Evolutionary conservation across 352 stramenopile genomes (phyloP).

Genomic region (Pythium grandisporangium): DNA sequence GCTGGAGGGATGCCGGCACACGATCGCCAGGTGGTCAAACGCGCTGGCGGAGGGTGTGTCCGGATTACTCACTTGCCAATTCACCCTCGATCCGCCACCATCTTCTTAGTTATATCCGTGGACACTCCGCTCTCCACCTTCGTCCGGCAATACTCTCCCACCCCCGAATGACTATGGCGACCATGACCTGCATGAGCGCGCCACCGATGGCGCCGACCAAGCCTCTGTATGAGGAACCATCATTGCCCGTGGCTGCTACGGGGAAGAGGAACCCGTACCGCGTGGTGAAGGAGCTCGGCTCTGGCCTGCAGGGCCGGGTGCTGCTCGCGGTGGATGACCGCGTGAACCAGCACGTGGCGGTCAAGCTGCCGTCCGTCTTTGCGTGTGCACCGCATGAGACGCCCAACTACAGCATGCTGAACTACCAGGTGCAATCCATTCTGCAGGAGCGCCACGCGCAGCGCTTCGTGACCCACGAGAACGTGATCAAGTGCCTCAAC

Average conservation of each 20-base stretch:
- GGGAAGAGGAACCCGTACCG: constrained; percentile 25
- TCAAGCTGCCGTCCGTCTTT: constrained; percentile 65
- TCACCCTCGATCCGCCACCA: no score
- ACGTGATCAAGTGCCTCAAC: constrained; percentile 39
- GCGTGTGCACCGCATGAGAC: constrained; percentile 2
- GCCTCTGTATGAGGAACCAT: no score
- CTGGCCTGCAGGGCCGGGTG: constrained; percentile 54
- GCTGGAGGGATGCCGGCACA: no score
- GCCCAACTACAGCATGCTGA: constrained; percentile 27
- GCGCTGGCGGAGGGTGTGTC: no score
- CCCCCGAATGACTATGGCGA: background rate
- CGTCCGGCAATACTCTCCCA: background rate
- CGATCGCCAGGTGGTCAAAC: no score
- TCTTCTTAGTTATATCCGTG: no score
- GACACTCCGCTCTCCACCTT: no score
- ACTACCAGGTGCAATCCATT: constrained; percentile 57
- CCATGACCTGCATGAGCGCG: no score
- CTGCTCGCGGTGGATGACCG: constrained; percentile 43
- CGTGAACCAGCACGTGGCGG: constrained; percentile 35
- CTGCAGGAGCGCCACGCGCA: constrained; percentile 53
- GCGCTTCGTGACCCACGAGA: constrained; percentile 35
- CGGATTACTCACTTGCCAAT: no score
- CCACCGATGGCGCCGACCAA: no score
- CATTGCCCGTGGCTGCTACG: no score
- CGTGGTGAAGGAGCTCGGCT: constrained; percentile 48